Base-by-base conservation (phyloP, 1,284 basidiomycete genomes). In the Coniophora puteana region DNA sequence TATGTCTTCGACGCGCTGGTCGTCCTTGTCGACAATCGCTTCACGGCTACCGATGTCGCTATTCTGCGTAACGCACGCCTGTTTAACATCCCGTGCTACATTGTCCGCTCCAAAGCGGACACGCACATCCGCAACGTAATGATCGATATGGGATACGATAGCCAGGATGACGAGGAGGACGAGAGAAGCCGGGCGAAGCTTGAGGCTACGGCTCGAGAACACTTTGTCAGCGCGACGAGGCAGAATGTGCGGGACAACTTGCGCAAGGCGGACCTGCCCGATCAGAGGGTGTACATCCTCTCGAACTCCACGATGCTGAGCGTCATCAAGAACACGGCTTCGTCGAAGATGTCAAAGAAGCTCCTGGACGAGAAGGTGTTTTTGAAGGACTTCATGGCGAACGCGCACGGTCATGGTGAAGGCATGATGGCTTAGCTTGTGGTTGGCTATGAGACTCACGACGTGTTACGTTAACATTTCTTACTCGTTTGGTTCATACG, bases 91-190 rank as follows among this genome's bases (percentile, higher is more conserved):
- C 65, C 65, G 6, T 49, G 52, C 1, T 58, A 55, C 32, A 60
- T 65, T 25, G 62, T 66, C n/a, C 62, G 62, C 5, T 67, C 63
- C 4, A 63, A 65, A 44, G 52, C 63, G 0, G 62, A 66, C 38
- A 52, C 55, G 18, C 59, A 63, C 37, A 59, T 63, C 41, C 46
- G 41, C 2, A 65, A 64, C 39, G 32, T 62, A 27, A 51, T 55
- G 48, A 45, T 37, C 22, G 63, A 63, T 27, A 51, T 50, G 46
- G 52, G 48, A 24, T 53, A 63, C n/a, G 52, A 58, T 26, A 58
- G 48, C 3, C 54, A 59, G 11, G 41, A 41, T 10, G 57, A 51
- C 26, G 25, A 39, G 14, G 27, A 17, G 16, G 23, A 34, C 5
- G 45, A 41, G 44, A 55, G 11, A 16, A 36, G 2, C 40, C 46